Evolutionary conservation across 352 stramenopile species (phyloP), one percentile per base, ranked within the genome.

Genomic region (Globisporangium lucens): DNA sequence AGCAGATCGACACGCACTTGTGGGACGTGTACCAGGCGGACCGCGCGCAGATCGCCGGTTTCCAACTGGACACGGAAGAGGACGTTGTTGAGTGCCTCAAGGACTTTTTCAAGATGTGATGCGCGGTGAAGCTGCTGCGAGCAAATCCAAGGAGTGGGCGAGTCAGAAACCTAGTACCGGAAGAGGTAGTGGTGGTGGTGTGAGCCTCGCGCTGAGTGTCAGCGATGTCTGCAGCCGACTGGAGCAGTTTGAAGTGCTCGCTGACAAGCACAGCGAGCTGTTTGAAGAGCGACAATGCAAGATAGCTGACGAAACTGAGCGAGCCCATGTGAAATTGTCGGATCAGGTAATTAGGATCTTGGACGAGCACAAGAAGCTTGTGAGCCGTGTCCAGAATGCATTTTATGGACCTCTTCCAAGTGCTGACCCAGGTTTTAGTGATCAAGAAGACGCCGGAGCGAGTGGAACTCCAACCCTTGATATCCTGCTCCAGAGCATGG

Each of bases 1-100:
- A 89, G 55, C 80, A 89, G 52, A 41, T 89, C 6, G 76, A 85
- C 49, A 83, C 79, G 10, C 74, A 83, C 22, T 10, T 85, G 56
- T 78, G 71, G 53, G 75, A 88, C 38, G 65, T 75, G 6, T 82
- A 81, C 61, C 72, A 78, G 12, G 27, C 87, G 2, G 59, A 78
- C 30, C 53, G 74, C 29, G 61, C 52, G 13, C 52, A 76, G 2
- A 17, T 83, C 1, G 12, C 43, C 0, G 70, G 55, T 1, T 75
- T 82, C 55, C 53, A 57, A 15, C 56, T 87, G 3, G 68, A 67
- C 8, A 62, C 74, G 4, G 76, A 87, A 6, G 59, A 61, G 7
- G 78, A 85, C 47, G 47, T 87, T 15, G 56, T 87, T 10, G 63
- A 65, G 15, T 77, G 66, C 7, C 56, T 87, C n/a, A 80, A 78